phyloP scores from a whole-genome alignment of 768 basidiomycete species.

The Rhizopogon roseolus region DNA sequence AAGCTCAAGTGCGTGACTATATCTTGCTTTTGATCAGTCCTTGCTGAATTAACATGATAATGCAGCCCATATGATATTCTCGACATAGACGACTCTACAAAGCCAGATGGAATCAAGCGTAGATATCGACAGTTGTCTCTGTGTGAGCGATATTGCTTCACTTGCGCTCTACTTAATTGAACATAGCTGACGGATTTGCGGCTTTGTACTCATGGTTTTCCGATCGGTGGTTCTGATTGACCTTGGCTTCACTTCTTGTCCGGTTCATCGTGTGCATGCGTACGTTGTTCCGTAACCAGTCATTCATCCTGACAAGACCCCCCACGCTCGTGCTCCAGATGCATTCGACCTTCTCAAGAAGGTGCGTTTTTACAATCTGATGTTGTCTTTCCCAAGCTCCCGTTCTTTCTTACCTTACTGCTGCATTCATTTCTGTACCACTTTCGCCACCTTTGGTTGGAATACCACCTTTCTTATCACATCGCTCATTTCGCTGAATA shows the following conservation, averaged over 20 bases:
- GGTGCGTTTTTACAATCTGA: slow-evolving; percentile 34
- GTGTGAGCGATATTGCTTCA: slow-evolving; percentile 45
- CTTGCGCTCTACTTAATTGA: neutral
- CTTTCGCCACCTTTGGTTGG: neutral
- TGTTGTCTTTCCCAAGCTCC: neutral
- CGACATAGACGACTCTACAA: slow-evolving; percentile 66
- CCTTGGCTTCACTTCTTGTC: neutral
- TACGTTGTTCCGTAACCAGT: slow-evolving; percentile 55
- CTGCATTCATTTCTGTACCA: neutral
- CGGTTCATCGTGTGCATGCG: slow-evolving; percentile 16
- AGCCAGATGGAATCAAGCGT: slow-evolving; percentile 84
- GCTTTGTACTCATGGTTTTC: neutral
- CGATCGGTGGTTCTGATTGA: neutral
- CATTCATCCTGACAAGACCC: slow-evolving; percentile 98
- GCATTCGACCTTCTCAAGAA: slow-evolving; percentile 94
- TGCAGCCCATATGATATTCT: slow-evolving; percentile 92
- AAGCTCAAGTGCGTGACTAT: slow-evolving; percentile 77
- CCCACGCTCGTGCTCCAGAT: slow-evolving; percentile 83
- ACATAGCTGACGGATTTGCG: neutral
- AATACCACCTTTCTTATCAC: neutral
- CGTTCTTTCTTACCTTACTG: neutral
- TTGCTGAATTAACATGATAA: neutral
- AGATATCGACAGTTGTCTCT: slow-evolving; percentile 82
- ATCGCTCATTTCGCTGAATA: neutral
- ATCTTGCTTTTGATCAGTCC: neutral